phyloP scores from a whole-genome alignment of 164 flowering plant species.

The Sextonia rubra region DNA sequence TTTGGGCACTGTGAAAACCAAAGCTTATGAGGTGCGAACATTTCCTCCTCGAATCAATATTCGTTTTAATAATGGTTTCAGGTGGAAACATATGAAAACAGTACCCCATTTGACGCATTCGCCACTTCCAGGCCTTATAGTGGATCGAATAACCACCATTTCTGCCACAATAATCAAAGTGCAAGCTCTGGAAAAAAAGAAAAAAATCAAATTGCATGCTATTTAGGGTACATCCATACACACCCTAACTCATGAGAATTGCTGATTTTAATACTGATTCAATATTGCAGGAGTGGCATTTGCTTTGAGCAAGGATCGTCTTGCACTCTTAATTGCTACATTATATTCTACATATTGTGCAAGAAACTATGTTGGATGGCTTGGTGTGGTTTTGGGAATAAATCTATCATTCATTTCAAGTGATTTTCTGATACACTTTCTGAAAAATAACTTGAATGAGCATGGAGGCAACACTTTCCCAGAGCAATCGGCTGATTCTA shows the following conservation, averaged over 20 bases:
- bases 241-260: background rate
- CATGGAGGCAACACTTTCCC: slow-evolving; percentile 30
- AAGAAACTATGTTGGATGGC: slow-evolving; percentile 79
- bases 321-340: slow-evolving; percentile 61
- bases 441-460: slow-evolving; percentile 55
- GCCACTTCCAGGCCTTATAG: background rate
- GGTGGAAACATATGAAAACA: background rate
- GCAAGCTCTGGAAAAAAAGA: too few relatives aligned
- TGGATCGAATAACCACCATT: background rate
- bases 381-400: slow-evolving; percentile 64
- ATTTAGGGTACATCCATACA: too few relatives aligned
- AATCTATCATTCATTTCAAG: slow-evolving; percentile 87
- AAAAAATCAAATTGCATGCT: too few relatives aligned
- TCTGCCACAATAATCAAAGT: background rate
- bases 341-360: slow-evolving; percentile 73
- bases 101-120: background rate
- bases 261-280: slow-evolving; percentile 3
- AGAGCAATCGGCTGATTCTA: slow-evolving; percentile 45
- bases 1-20: too few relatives aligned
- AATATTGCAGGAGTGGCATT: slow-evolving; percentile 70
- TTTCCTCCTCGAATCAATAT: background rate
- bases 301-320: slow-evolving; percentile 49
- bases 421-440: slow-evolving; percentile 68
- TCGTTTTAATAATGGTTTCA: too few relatives aligned
- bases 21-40: background rate